Base-by-base conservation (phyloP, 2,329 filamentous ascomycete species). In the Ophiocordyceps australis region DNA sequence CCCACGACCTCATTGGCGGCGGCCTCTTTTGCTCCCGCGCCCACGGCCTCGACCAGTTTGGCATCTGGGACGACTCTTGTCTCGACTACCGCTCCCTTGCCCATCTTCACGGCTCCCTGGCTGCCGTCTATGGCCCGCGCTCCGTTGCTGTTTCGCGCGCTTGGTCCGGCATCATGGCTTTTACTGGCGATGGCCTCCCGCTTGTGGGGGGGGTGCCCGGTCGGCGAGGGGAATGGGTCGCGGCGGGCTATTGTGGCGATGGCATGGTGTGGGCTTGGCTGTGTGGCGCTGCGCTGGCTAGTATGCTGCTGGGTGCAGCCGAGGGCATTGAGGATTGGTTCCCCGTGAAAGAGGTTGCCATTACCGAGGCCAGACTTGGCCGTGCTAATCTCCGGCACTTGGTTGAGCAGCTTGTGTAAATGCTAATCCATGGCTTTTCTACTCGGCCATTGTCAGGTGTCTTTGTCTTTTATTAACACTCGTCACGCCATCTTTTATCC, bases 211-310 rank as follows among this genome's bases (percentile, higher is more conserved):
- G 41, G n/a, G 40, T 64, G 1, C 31, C 56, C 1, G n/a, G n/a
- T 50, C 42, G 43, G 10, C 31, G 20, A 24, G 20, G 5, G n/a
- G 23, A 66, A 36, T 67, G 59, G 59, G 47, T 65, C n/a, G 47
- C 55, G 2, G 60, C 56, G 1, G 62, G 59, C 2, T 66, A 57
- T 35, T 52, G 45, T 22, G 61, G 61, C 10, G 55, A 65, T 22
- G 62, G 62, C 4, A 65, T 66, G 59, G 55, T 57, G 3, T 60
- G 54, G 47, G 54, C 59, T 3, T 66, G 61, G 60, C 47, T 62
- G 10, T 59, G 51, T 23, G 62, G 60, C 1, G 51, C 49, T 9
- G 61, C 59, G 1, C 22, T 61, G 26, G 60, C 46, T 1, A 32
- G 56, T 4, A 61, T 62, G 56, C 39, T 65, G 7, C 34, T 53